A percentile compares a stretch with the other conserved stretches of the same genome.
Conservation (phyloP, 805 yeast genomes). For the Kazachstania psychrophila region DNA sequence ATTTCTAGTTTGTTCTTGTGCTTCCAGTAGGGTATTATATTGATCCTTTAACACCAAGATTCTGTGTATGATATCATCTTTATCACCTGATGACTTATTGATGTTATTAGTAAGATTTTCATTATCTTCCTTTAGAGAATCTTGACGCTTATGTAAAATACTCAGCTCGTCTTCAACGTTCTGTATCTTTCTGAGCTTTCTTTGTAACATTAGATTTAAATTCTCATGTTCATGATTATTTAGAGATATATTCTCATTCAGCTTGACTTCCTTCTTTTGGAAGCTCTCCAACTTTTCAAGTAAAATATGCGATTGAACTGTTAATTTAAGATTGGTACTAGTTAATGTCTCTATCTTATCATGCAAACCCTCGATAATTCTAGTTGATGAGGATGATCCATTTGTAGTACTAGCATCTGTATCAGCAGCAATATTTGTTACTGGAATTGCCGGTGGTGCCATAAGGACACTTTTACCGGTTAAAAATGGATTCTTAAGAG, state of each 20-base stretch:
- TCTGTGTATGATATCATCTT: not conserved
- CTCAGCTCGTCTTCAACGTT: constrained; percentile 26
- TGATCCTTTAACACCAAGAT: constrained; percentile 1
- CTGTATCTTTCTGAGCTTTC: constrained; percentile 61
- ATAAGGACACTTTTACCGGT: too few species aligned
- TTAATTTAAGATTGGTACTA: constrained; percentile 30
- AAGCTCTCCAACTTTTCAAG: constrained; percentile 42
- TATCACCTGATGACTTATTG: not conserved
- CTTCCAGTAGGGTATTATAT: constrained; percentile 19
- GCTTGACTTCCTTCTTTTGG: constrained; percentile 37
- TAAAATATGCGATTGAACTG: constrained; percentile 39
- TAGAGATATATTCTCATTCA: constrained; percentile 46
- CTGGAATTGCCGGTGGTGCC: not conserved
- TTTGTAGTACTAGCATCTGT: not conserved
- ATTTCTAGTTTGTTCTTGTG: constrained; percentile 19
- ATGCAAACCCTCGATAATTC: constrained; percentile 38
- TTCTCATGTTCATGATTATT: constrained; percentile 70
- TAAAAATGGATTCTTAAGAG: not conserved
- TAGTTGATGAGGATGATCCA: constrained; percentile 7
- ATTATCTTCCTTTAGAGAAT: constrained; percentile 1
- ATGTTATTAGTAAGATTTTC: not conserved
- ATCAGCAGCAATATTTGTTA: not conserved
- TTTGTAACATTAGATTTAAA: constrained; percentile 31
- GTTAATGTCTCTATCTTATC: constrained; percentile 46
- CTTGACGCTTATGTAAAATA: constrained; percentile 1